Conservation (phyloP, 228 moss, liverwort and hornwort genomes). For the Sphagnum magellanicum region DNA sequence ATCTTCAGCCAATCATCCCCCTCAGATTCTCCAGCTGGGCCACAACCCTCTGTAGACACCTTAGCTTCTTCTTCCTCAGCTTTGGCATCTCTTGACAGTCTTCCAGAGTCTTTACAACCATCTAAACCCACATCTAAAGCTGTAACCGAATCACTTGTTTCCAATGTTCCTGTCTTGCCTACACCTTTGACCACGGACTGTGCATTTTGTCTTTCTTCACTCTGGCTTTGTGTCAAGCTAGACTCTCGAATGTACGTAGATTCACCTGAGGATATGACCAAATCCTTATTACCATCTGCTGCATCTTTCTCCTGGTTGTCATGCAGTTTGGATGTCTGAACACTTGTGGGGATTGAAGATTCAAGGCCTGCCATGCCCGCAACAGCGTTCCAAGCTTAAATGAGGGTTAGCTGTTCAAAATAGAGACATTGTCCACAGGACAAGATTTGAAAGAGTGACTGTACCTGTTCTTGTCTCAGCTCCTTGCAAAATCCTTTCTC, state of each 20-base stretch:
- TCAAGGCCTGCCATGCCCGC: not conserved
- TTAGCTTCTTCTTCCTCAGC: constrained; percentile 7
- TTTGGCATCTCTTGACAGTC: constrained; percentile 4
- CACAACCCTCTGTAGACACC: not conserved
- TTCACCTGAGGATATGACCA: too few species aligned
- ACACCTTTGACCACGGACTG: constrained; percentile 4
- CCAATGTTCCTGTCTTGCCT: not conserved
- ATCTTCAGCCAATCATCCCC: constrained; percentile 82
- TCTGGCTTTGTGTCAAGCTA: too few species aligned
- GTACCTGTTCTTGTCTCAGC: constrained; percentile 13
- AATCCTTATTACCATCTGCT: too few species aligned
- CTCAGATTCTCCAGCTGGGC: constrained; percentile 27
- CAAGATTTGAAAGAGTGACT: not conserved
- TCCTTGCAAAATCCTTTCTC: constrained; percentile 13
- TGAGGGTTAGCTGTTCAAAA: not conserved
- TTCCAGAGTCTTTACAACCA: not conserved
- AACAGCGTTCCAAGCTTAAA: not conserved
- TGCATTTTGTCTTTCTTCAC: too few species aligned
- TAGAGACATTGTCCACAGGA: too few species aligned
- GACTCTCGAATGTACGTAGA: too few species aligned
- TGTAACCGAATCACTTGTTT: not conserved
- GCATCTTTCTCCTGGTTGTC: too few species aligned
- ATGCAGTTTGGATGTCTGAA: too few species aligned
- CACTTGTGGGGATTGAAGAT: not conserved
- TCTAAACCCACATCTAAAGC: constrained; percentile 12